Evolutionary conservation across 163 green algal genomes (phyloP).

Genomic region (Chlorella variabilis): DNA sequence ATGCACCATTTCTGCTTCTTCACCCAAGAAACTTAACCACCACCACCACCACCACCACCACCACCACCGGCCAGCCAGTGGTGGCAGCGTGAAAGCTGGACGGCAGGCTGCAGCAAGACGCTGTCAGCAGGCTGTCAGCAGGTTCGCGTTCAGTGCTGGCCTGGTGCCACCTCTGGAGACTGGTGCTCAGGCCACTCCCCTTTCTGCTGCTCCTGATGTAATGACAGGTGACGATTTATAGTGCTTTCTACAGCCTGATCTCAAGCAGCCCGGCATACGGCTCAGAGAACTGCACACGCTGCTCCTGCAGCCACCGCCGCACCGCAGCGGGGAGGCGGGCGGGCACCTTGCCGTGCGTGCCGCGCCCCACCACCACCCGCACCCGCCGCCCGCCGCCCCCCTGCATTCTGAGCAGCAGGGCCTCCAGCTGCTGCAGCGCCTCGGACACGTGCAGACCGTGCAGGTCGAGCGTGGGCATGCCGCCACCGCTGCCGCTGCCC

Average conservation of each 20-base stretch:
- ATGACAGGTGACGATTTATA: background rate
- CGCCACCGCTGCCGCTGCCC: background rate
- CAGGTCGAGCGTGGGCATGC: conserved; percentile 75
- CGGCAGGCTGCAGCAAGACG: too few relatives aligned
- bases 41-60: too few relatives aligned
- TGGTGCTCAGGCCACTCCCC: background rate
- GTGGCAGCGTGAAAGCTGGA: too few relatives aligned
- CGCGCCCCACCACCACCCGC: conserved; percentile 82
- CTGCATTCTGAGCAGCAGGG: conserved; percentile 41
- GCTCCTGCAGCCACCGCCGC: conserved; percentile 33
- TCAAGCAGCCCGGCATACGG: conserved; percentile 56
- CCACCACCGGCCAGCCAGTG: too few relatives aligned
- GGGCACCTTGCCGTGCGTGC: conserved; percentile 77
- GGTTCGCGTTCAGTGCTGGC: too few relatives aligned
- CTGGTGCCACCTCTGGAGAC: too few relatives aligned
- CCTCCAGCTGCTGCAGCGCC: conserved; percentile 66
- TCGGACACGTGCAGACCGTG: conserved; percentile 89
- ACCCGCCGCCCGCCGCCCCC: conserved; percentile 30
- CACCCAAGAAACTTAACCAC: too few relatives aligned
- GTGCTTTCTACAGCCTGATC: conserved; percentile 12
- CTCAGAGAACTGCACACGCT: conserved; percentile 42
- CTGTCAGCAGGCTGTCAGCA: too few relatives aligned
- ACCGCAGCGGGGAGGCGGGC: conserved; percentile 50
- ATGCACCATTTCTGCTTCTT: too few relatives aligned
- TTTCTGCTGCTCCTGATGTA: background rate